Evolutionary conservation across 1,139 yeast genomes (phyloP).

Genomic region (Saccharomyces hybrid): DNA sequence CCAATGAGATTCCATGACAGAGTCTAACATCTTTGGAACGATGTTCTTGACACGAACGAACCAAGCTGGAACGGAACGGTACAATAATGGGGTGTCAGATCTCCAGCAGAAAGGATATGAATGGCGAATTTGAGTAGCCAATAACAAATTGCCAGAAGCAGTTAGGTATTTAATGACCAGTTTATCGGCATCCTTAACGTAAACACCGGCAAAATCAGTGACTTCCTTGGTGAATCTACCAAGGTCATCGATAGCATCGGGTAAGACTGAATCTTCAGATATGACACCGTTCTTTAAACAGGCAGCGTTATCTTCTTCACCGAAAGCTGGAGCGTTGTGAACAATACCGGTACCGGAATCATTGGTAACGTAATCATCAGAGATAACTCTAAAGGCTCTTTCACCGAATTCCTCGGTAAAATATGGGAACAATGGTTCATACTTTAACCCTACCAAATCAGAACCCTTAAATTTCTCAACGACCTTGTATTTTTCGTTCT

Average conservation of each 20-base stretch:
- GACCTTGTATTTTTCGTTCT: constrained; percentile 76
- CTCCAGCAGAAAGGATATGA: constrained; percentile 99
- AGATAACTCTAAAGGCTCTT: constrained; percentile 71
- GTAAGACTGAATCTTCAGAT: constrained; percentile 61
- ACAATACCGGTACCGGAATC: constrained; percentile 99
- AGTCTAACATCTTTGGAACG: constrained; percentile 81
- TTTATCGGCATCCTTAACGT: constrained; percentile 95
- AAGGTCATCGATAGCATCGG: constrained; percentile 88
- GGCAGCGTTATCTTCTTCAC: constrained; percentile 94
- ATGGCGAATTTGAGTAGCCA: constrained; percentile 80
- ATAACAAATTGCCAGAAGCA: constrained; percentile 65
- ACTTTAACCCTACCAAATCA: constrained; percentile 69
- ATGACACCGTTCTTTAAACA: constrained; percentile 73
- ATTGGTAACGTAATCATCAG: constrained; percentile 76
- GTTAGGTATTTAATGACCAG: constrained; percentile 78
- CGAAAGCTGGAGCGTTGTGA: constrained; percentile 97
- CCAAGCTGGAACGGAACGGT: constrained; percentile 98
- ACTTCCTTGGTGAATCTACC: constrained; percentile 79
- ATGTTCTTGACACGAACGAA: constrained; percentile 83
- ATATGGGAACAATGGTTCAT: constrained; percentile 77
- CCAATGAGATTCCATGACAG: constrained; percentile 87
- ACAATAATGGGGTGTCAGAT: constrained; percentile 94
- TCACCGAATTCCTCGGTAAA: constrained; percentile 70
- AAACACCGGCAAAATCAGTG: constrained; percentile 66
- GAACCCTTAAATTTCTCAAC: constrained; percentile 75